phyloP scores from a whole-genome alignment of 148 eudicot genomes.

The Chenopodium berlandieri region DNA sequence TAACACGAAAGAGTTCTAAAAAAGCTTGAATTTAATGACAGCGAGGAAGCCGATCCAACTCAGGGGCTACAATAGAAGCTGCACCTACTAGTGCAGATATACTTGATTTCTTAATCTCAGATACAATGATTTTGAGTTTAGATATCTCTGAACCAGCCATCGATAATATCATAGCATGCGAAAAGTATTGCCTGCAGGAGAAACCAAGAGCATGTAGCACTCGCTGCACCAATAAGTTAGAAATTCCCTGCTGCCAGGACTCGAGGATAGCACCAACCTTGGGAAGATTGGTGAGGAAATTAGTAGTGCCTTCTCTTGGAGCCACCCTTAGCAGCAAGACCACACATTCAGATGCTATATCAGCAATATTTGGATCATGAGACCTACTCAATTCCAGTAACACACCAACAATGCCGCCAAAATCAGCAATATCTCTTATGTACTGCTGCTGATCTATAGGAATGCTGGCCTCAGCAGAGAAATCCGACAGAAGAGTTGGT shows the following conservation, averaged over 20 bases:
- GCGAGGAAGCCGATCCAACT: conserved; percentile 74
- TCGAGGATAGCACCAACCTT: conserved; percentile 56
- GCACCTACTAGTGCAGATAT: conserved; percentile 44
- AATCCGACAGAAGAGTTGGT: conserved; percentile 53
- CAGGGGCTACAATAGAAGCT: conserved; percentile 54
- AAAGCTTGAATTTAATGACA: conserved; percentile 29
- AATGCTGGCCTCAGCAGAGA: conserved; percentile 33
- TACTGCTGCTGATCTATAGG: conserved; percentile 53
- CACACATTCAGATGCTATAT: conserved; percentile 82
- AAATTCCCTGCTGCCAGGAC: conserved; percentile 31
- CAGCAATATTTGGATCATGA: conserved; percentile 41
- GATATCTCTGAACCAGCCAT: conserved; percentile 55
- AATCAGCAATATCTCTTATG: conserved; percentile 70
- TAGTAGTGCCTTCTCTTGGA: conserved; percentile 83
- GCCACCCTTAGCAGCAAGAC: conserved; percentile 62
- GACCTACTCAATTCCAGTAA: conserved; percentile 56
- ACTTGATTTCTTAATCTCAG: conserved; percentile 45
- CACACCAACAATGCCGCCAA: conserved; percentile 70
- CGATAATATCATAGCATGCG: conserved; percentile 74
- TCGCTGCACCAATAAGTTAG: conserved; percentile 48
- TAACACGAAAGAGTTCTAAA: neutral
- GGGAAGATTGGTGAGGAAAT: conserved; percentile 66
- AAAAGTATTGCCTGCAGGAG: conserved; percentile 66
- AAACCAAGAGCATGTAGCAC: conserved; percentile 76
- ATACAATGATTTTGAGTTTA: conserved; percentile 48